Evolutionary conservation across 306 rosid species (phyloP).

Genomic region (Cicer judaicum): DNA sequence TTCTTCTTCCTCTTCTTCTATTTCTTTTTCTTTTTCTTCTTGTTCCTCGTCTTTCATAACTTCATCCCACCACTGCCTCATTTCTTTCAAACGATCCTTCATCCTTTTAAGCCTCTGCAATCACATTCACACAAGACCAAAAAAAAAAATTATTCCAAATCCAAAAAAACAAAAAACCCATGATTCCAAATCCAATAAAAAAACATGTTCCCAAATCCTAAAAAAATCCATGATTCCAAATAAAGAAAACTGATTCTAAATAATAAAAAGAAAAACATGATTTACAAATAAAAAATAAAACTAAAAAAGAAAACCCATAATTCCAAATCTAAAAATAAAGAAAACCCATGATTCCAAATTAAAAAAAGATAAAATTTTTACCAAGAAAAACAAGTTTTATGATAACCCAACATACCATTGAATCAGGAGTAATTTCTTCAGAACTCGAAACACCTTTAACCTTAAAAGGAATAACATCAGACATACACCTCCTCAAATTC

Average conservation of each 20-base stretch:
- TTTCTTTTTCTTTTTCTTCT: slow-evolving; percentile 32
- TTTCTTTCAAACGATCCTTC: slow-evolving; percentile 52
- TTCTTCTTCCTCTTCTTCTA: slow-evolving; percentile 14
- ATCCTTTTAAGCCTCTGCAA: slow-evolving; percentile 59
- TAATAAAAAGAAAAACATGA: no score
- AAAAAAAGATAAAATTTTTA: neutral
- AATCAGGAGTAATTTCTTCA: slow-evolving; percentile 43
- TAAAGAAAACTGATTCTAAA: no score
- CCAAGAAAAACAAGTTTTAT: neutral
- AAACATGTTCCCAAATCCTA: no score
- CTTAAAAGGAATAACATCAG: slow-evolving; percentile 38
- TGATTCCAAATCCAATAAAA: neutral
- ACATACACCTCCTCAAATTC: neutral
- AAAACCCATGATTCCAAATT: neutral
- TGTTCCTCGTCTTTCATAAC: slow-evolving; percentile 48
- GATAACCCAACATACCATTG: slow-evolving; percentile 39
- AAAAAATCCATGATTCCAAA: no score
- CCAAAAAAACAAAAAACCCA: neutral
- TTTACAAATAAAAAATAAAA: neutral
- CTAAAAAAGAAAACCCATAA: no score
- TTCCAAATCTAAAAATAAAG: no score
- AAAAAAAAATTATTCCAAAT: neutral
- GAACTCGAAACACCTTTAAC: neutral
- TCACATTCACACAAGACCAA: neutral
- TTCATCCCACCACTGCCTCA: slow-evolving; percentile 58